Evolutionary conservation across 805 yeast species (phyloP), one percentile per base, ranked within the genome.

Genomic region (Lipomyces lipofer): DNA sequence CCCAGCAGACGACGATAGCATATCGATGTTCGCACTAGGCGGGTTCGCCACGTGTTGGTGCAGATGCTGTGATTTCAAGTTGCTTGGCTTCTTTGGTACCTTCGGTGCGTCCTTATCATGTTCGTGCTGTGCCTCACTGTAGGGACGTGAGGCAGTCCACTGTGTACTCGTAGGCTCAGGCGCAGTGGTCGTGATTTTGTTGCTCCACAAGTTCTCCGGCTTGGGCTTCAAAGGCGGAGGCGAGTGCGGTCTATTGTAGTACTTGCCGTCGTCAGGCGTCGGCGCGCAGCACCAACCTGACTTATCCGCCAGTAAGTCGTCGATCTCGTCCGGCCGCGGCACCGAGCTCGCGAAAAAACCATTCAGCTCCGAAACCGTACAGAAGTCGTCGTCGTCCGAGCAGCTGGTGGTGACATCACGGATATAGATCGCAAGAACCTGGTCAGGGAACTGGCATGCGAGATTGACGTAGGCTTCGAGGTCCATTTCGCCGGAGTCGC

Each of bases 401-500:
- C 60, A 51, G n/a, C 9, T 51, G 12, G 71, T n/a, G 53, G 70
- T 66, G 52, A 95, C 87, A 45, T 86, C 87, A 39, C 98, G 74
- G 32, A 94, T 86, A 67, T 82, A 91, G 3, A 94, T 88, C 0
- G 86, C 95, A 21, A 78, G 59, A 0, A 94, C 75, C 58, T 82
- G 85, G 3, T 74, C 71, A 0, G 96, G 95, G 63, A 73, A 81
- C 29, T 67, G 60, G 36, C 74, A 71, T 0, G 95, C 87, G 30
- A 90, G 71, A 25, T 84, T 84, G 4, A 82, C 77, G 67, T 94
- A 94, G 0, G 97, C 95, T 66, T 95, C 99, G 40, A 92, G 73
- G 72, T 94, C 99, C 60, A 85, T 85, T 67, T 94, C 99, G 1
- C 98, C 98, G 1, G 97, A 85, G 68, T 94, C 99, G 29, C 99